A percentile compares a stretch with the other conserved stretches of the same genome.
These are phyloP conservation scores for Neobulgaria alba DNA, from an alignment of 2,329 filamentous ascomycete species.

Conservation along the genomic window DNA sequence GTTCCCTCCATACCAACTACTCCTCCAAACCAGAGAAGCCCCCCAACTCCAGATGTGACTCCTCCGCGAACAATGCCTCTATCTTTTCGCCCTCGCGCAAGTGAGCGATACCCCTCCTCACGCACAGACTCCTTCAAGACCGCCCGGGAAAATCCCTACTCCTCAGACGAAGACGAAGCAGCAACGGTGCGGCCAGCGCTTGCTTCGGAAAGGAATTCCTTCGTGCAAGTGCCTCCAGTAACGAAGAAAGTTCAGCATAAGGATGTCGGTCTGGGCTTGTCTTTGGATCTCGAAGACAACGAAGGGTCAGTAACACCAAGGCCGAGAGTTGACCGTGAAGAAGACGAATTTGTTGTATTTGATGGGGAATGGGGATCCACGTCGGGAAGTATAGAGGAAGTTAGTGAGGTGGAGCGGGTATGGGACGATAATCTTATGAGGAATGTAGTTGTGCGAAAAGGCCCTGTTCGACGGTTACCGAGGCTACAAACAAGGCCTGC, in stretches of 20 bases:
- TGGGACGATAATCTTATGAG: slow-evolving; percentile 46
- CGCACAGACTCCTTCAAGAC: slow-evolving; percentile 62
- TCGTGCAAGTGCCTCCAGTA: slow-evolving; percentile 15
- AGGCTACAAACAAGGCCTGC: slow-evolving; percentile 18
- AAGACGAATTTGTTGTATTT: slow-evolving; percentile 44
- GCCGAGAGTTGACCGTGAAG: slow-evolving; percentile 28
- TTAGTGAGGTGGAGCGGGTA: slow-evolving; percentile 42
- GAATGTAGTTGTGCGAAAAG: slow-evolving; percentile 45
- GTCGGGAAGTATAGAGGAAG: slow-evolving; percentile 13
- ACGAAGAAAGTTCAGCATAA: slow-evolving; percentile 16
- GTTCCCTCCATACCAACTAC: slow-evolving; percentile 39
- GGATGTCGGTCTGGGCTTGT: slow-evolving; percentile 27
- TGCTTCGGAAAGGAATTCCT: slow-evolving; percentile 18
- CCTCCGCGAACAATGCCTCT: slow-evolving; percentile 50
- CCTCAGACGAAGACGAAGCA: slow-evolving; percentile 50
- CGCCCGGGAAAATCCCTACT: slow-evolving; percentile 54
- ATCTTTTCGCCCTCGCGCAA: slow-evolving; percentile 37
- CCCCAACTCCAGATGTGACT: slow-evolving; percentile 68
- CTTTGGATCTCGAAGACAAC: slow-evolving; percentile 32
- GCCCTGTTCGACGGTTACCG: slow-evolving; percentile 13
- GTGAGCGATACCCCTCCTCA: slow-evolving; percentile 36
- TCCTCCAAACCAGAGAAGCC: slow-evolving; percentile 56
- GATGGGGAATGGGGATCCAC: slow-evolving; percentile 48
- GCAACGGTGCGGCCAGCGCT: slow-evolving; percentile 33
- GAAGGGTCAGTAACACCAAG: slow-evolving; percentile 28